Evolutionary conservation across 257 asterid species (phyloP).

Genomic region (Plantago major): DNA sequence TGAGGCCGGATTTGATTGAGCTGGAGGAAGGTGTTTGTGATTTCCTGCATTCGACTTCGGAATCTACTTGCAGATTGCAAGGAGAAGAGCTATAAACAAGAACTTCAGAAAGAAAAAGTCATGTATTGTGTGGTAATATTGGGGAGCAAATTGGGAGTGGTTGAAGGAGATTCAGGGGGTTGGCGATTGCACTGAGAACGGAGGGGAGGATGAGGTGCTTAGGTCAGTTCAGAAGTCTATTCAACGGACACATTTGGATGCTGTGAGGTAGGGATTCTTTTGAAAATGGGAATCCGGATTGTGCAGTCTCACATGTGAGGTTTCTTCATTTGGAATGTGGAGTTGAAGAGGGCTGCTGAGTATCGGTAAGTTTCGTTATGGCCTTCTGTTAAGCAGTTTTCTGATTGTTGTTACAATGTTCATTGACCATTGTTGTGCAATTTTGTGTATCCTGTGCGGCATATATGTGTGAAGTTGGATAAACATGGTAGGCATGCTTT

Average conservation of each 20-base stretch:
- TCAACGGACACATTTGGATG: constrained; percentile 71
- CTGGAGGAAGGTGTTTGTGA: constrained; percentile 29
- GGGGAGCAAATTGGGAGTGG: constrained; percentile 56
- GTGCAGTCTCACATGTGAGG: constrained; percentile 56
- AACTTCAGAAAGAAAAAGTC: no score
- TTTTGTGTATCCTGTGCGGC: no score
- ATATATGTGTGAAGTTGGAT: no score
- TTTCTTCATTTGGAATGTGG: constrained; percentile 71
- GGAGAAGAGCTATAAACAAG: no score
- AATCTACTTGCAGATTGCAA: constrained; percentile 25
- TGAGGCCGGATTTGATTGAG: constrained; percentile 59
- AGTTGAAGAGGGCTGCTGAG: constrained; percentile 61
- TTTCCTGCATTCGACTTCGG: no score
- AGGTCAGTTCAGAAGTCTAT: constrained; percentile 63
- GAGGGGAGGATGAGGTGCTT: constrained; percentile 53
- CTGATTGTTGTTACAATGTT: background rate
- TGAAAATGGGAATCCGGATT: constrained; percentile 52
- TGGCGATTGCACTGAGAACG: constrained; percentile 56
- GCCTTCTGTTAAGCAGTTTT: constrained; percentile 15
- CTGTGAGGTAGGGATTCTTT: constrained; percentile 60
- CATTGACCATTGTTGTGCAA: no score
- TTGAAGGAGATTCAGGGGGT: constrained; percentile 45
- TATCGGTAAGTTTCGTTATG: constrained; percentile 56
- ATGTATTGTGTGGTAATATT: constrained; percentile 68
- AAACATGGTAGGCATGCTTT: no score